Evolutionary conservation across 1,284 basidiomycete species (phyloP).

Genomic region (Moesziomyces parantarcticus): DNA sequence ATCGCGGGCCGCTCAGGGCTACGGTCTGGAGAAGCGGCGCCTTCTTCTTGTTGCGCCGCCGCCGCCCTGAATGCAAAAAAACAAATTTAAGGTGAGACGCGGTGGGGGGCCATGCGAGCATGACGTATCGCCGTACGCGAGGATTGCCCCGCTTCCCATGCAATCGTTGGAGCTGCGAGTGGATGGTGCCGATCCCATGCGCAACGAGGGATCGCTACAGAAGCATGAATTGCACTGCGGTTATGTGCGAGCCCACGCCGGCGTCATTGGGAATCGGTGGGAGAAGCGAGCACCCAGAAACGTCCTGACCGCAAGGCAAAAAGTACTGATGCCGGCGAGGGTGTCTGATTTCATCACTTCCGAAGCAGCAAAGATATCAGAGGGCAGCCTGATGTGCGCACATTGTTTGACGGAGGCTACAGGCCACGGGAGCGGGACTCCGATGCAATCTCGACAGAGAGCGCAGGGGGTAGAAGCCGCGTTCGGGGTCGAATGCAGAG

Average conservation of each 20-base stretch:
- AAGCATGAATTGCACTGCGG: too few species aligned
- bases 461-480: too few species aligned
- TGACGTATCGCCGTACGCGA: conserved; percentile 9
- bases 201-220: neutral
- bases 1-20: neutral
- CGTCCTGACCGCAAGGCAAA: too few species aligned
- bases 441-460: neutral
- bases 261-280: too few species aligned
- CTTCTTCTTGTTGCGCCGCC: neutral
- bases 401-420: neutral
- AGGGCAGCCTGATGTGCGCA: too few species aligned
- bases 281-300: neutral
- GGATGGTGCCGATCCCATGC: neutral
- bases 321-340: too few species aligned
- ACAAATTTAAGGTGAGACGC: conserved; percentile 16
- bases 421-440: neutral
- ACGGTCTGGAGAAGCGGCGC: neutral
- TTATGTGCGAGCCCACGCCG: too few species aligned
- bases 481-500: too few species aligned
- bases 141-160: conserved; percentile 13
- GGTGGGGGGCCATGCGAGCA: conserved; percentile 2
- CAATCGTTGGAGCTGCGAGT: neutral
- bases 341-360: too few species aligned
- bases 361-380: too few species aligned
- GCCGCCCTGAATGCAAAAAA: neutral